These are phyloP conservation scores for Suillus luteus DNA, from an alignment of 768 basidiomycete genomes.

Conservation along the genomic window DNA sequence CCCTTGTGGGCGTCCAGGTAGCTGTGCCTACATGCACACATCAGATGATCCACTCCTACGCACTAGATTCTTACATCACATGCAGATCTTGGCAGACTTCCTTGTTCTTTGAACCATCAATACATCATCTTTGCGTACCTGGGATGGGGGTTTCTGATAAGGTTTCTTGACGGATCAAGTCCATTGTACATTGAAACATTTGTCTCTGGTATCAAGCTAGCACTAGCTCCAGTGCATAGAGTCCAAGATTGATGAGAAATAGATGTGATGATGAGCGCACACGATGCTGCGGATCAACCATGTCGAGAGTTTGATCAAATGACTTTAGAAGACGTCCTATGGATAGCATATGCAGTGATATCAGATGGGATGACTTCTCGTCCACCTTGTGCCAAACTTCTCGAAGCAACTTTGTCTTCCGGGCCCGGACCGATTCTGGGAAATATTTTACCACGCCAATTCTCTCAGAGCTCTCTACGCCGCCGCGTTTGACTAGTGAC, in stretches of 20 bases:
- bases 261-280: not conserved
- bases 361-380: not conserved
- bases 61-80: not conserved
- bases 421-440: not conserved
- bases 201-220: not conserved
- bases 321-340: not conserved
- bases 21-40: not conserved
- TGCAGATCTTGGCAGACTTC: not conserved
- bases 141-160: not conserved
- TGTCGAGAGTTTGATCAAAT: not conserved
- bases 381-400: not conserved
- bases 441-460: slow-evolving; percentile 3
- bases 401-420: not conserved
- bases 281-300: not conserved
- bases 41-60: not conserved
- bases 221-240: not conserved
- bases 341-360: not conserved
- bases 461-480: not conserved
- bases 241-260: not conserved
- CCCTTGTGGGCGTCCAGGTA: not conserved
- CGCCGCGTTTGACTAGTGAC: not conserved
- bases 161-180: not conserved
- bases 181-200: too few relatives aligned
- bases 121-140: not conserved
- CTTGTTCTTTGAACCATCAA: not conserved